Conservation (phyloP, 148 eudicot genomes). For the Amaranthus cruentus region DNA sequence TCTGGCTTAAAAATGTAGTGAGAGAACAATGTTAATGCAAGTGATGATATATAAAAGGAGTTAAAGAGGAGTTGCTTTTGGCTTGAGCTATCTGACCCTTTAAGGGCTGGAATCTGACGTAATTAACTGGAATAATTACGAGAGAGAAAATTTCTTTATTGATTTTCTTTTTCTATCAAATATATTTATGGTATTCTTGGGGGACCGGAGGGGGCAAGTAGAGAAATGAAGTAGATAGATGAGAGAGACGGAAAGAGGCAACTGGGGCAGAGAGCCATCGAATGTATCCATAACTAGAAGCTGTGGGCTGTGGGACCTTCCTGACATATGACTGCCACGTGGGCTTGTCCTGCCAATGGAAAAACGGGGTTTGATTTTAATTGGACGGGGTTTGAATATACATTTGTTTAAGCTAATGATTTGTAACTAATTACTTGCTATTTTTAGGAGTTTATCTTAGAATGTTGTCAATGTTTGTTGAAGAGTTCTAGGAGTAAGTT, state of each 20-base stretch:
- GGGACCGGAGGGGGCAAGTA: constrained; percentile 33
- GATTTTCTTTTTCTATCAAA: constrained; percentile 14
- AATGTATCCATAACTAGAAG: constrained; percentile 55
- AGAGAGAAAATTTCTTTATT: constrained; percentile 12
- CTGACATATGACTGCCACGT: constrained; percentile 45
- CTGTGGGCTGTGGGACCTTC: constrained; percentile 53
- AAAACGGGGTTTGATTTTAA: constrained; percentile 28
- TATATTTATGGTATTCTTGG: constrained; percentile 31
- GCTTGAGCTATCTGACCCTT: constrained; percentile 31
- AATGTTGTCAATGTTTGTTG: background rate
- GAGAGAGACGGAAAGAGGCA: constrained; percentile 30
- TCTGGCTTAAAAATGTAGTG: constrained; percentile 22
- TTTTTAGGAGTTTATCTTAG: constrained; percentile 11
- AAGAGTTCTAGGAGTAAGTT: constrained; percentile 8
- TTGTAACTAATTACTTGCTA: constrained; percentile 13
- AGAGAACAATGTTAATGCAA: constrained; percentile 10
- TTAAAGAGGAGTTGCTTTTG: constrained; percentile 12
- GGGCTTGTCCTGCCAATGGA: constrained; percentile 29
- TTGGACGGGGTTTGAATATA: constrained; percentile 29
- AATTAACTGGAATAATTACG: constrained; percentile 29
- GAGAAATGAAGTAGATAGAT: constrained; percentile 37
- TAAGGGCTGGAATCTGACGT: constrained; percentile 31
- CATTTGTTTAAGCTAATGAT: constrained; percentile 4
- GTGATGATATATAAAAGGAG: constrained; percentile 22
- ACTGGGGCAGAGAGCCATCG: constrained; percentile 46